Evolutionary conservation across 225 moss, liverwort and hornwort species (phyloP), one percentile per base, ranked within the genome.

Genomic region (Bryum argenteum): DNA sequence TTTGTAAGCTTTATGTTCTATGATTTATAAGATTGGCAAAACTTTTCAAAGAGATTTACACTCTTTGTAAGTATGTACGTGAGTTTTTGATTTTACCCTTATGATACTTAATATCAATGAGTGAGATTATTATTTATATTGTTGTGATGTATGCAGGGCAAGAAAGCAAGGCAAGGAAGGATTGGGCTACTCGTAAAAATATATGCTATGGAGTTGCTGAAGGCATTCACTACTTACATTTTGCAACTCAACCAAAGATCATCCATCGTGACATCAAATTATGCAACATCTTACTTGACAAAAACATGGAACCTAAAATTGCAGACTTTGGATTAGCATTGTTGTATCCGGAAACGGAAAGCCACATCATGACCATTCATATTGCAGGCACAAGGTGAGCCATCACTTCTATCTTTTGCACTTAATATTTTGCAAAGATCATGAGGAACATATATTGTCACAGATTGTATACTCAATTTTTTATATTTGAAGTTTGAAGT

Each of bases 241-340:
- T 41, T 23, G 56, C 55, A 1, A 55, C 24, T 1, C 55, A 69
- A 10, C 42, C 69, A 1, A 55, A 55, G 56, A 56, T 69, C 42
- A 69, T 69, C 24, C 69, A 56, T 43, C 69, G 67, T 0, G 67
- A 67, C 40, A 54, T 67, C 0, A 67, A 67, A 15, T 14, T 54
- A 1, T 54, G 67, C 43, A 69, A 69, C 56, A 69, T 69, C n/a
- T 1, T 69, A 23, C 69, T 69, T 0, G 56, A 56, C 56, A 8
- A 2, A 1, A 56, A 56, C 56, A 2, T 55, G 1, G 69, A 69
- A n/a, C 69, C 69, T 0, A 69, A 69, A 9, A 69, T 69, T 69
- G 69, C 69, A 16, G 69, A 69, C n/a, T 69, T 69, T n/a, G 69
- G 69, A 8, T 69, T 69, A 8, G 69, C 69, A 17, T 43, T 55